Percentiles rank a stretch among this genome's conserved stretches.
Conservation (phyloP, 352 stramenopile genomes). For the Phytophthora agathidicida region DNA sequence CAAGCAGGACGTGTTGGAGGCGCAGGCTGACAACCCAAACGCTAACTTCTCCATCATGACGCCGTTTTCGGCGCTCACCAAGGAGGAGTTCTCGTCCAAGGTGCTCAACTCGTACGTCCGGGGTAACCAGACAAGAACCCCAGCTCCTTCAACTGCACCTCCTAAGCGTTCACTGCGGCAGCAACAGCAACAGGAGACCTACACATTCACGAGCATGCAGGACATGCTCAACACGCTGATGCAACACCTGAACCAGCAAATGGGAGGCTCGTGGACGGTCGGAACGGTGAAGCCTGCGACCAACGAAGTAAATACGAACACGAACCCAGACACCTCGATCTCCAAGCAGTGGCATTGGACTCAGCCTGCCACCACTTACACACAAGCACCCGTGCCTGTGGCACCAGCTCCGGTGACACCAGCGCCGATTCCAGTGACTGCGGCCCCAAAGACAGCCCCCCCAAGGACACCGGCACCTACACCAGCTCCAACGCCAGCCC, state of each 20-base stretch:
- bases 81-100: constrained; percentile 44
- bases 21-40: constrained; percentile 33
- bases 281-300: constrained; percentile 28
- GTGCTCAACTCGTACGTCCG: constrained; percentile 34
- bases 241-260: constrained; percentile 25
- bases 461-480: constrained; percentile 5
- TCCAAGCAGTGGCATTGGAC: constrained; percentile 23
- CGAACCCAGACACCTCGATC: constrained; percentile 1
- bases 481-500: neutral
- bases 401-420: constrained; percentile 11
- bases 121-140: constrained; percentile 12
- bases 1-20: constrained; percentile 32
- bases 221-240: constrained; percentile 31
- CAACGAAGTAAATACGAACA: no score
- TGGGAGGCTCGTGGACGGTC: constrained; percentile 21
- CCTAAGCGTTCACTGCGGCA: constrained; percentile 28
- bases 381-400: neutral
- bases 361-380: constrained; percentile 6
- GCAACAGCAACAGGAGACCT: constrained; percentile 20
- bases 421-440: constrained; percentile 9
- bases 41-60: constrained; percentile 50
- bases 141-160: neutral
- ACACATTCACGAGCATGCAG: constrained; percentile 34
- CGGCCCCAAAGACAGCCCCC: constrained; percentile 1
- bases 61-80: constrained; percentile 47